Evolutionary conservation across 1,284 basidiomycete species (phyloP), one percentile per base, ranked within the genome.

Genomic region (Cutaneotrichosporon dermatis): DNA sequence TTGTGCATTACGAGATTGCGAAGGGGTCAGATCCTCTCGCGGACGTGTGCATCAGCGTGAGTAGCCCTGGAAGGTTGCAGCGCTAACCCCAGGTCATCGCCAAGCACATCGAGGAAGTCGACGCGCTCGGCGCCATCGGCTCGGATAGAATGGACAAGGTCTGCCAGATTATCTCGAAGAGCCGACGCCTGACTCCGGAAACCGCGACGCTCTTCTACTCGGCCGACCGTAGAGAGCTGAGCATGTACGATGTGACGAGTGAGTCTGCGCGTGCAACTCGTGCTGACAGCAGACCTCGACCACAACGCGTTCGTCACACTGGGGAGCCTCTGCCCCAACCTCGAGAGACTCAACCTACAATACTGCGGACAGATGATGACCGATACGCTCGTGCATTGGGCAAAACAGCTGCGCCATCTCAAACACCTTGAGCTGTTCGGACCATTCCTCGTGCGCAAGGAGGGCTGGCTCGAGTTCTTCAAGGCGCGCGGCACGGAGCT

Each of bases 201-300:
- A 94, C 91, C 54, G 87, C 86, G 0, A 83, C 84, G 39, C 80
- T 99, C 13, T 95, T 99, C 78, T 92, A 97, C 70, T 85, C 86
- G 57, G 80, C 85, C 1, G 77, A 83, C 43, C 88, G 93, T 60
- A 82, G 81, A 2, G 82, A 81, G 6, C 80, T 99, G 41, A 85
- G 83, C 0, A 79, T 99, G 51, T 96, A 92, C 72, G 96, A 99
- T 76, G 91, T 88, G 62, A 96, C 94, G 1, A 87, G 91, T 93
- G 74, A 63, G 88, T 80, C 2, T 7, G 7, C n/a, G 4, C 6
- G 33, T 12, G 13, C 53, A 37, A 48, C n/a, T 25, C 25, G 37
- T 12, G 56, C 56, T 58, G 13, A 51, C 48, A 34, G 6, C 65
- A 92, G 90, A 86, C 49, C 82, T 96, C 35, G 78, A 83, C 0